These are phyloP conservation scores for Candida chilensis DNA, from an alignment of 805 yeast genomes.

Conservation along the genomic window DNA sequence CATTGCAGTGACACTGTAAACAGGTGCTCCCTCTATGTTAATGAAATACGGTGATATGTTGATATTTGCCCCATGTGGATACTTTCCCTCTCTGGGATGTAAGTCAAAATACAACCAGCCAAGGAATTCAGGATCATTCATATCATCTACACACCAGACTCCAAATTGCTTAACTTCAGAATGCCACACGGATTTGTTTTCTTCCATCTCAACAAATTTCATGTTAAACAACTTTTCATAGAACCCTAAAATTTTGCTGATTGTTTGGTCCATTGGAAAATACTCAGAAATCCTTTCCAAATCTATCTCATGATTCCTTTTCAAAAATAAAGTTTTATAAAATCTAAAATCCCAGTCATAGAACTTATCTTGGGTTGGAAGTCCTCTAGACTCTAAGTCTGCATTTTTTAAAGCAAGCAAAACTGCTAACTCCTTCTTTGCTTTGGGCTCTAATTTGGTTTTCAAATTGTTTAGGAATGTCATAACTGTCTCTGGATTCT, in stretches of 20 bases:
- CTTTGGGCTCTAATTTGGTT: conserved; percentile 50
- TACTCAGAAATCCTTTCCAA: conserved; percentile 64
- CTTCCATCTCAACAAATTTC: conserved; percentile 45
- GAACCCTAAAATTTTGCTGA: conserved; percentile 58
- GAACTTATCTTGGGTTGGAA: conserved; percentile 23
- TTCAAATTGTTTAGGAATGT: conserved; percentile 56
- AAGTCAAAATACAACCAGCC: conserved; percentile 78
- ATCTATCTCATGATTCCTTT: conserved; percentile 64
- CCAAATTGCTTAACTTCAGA: conserved; percentile 67
- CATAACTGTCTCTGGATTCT: conserved; percentile 49
- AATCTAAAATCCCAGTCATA: conserved; percentile 72
- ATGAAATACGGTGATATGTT: conserved; percentile 53
- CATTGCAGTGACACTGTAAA: conserved; percentile 64
- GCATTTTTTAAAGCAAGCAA: conserved; percentile 43
- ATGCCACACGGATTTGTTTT: conserved; percentile 56
- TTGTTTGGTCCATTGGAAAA: conserved; percentile 66
- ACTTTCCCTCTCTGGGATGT: conserved; percentile 82
- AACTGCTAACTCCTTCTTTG: conserved; percentile 38
- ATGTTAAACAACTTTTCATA: conserved; percentile 65
- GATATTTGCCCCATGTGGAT: conserved; percentile 85
- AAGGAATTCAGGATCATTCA: conserved; percentile 43
- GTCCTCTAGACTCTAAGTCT: conserved; percentile 36
- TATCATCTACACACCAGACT: conserved; percentile 55
- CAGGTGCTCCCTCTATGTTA: conserved; percentile 37
- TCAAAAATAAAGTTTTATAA: conserved; percentile 57